Conservation (phyloP, 2,329 filamentous ascomycete genomes). For the Triangularia verruculosa region DNA sequence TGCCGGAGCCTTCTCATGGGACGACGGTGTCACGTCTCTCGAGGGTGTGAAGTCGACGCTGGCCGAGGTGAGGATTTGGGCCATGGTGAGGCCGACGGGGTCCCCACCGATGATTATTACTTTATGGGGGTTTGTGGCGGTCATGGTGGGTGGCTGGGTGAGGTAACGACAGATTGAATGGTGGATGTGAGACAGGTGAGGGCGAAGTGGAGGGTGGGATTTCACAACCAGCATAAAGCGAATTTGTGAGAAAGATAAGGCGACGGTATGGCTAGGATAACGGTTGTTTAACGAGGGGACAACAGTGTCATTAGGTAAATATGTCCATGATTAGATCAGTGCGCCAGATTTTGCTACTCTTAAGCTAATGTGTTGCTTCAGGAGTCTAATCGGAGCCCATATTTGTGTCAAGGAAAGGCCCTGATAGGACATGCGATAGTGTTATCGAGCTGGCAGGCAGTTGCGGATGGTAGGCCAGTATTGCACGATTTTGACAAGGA, state of each 20-base stretch:
- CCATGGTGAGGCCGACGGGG: slow-evolving; percentile 30
- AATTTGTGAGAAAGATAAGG: not conserved
- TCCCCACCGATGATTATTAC: slow-evolving; percentile 33
- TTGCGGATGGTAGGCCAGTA: not conserved
- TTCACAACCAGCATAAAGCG: not conserved
- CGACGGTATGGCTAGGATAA: not conserved
- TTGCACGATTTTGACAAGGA: not conserved
- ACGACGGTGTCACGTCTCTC: slow-evolving; percentile 32
- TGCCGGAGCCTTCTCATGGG: slow-evolving; percentile 33
- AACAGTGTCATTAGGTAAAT: not conserved
- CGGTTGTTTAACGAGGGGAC: not conserved
- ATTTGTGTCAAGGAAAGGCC: not conserved
- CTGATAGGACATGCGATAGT: not conserved
- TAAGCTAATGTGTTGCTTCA: not conserved
- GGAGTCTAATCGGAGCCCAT: not conserved
- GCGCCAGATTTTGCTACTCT: not conserved
- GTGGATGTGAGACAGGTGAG: not conserved
- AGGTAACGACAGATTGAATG: not conserved
- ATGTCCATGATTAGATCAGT: not conserved
- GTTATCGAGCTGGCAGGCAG: not conserved
- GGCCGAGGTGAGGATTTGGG: slow-evolving; percentile 29
- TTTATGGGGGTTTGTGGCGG: slow-evolving; percentile 18
- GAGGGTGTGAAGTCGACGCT: slow-evolving; percentile 39
- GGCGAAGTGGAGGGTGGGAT: not conserved
- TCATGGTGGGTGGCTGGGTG: not conserved